These are phyloP conservation scores for Solanum verrucosum DNA, from an alignment of 257 asterid genomes.

Conservation along the genomic window DNA sequence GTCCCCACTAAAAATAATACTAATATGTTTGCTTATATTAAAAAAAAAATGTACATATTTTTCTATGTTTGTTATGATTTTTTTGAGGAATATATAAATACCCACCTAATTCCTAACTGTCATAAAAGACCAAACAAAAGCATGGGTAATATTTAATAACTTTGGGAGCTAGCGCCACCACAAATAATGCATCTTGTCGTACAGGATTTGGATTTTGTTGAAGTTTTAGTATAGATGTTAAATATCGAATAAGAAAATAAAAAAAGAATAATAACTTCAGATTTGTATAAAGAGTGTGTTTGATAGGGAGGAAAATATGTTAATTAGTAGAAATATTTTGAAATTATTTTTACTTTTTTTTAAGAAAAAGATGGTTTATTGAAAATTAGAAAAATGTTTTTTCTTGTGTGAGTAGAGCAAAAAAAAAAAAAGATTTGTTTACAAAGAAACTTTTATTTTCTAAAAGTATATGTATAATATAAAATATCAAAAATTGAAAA, in stretches of 20 bases:
- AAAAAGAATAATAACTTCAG: rapidly evolving
- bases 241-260: too few species aligned
- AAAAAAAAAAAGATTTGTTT: neutral
- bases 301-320: neutral
- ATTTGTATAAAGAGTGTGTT: neutral
- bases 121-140: neutral
- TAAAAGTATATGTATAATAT: neutral
- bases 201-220: too few species aligned
- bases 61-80: neutral
- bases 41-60: too few species aligned
- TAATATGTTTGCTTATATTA: too few species aligned
- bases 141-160: neutral
- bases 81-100: neutral
- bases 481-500: neutral
- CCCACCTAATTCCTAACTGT: neutral
- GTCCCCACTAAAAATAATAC: neutral
- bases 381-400: neutral
- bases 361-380: neutral
- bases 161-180: neutral
- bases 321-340: neutral
- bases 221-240: too few species aligned
- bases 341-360: neutral
- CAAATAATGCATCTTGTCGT: neutral
- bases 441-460: neutral
- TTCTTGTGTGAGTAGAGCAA: neutral